These are phyloP conservation scores for Mucor ambiguus DNA, from an alignment of 371 early-diverging fungal genomes.

Conservation along the genomic window DNA sequence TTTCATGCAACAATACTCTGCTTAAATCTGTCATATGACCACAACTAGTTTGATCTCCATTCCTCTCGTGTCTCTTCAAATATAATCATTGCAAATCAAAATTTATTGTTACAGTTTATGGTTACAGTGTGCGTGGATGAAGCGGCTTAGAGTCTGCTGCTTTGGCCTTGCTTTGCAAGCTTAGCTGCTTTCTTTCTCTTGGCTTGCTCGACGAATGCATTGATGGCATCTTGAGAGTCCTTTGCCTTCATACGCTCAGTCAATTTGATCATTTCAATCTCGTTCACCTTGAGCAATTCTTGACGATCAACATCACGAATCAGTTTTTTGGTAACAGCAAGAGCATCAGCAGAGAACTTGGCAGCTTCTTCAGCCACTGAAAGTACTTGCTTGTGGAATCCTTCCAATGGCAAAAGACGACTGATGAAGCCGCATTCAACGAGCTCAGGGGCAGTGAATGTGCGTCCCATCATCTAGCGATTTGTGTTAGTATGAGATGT, in stretches of 20 bases:
- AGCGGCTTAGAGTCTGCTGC: background rate
- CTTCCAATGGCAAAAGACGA: conserved; percentile 55
- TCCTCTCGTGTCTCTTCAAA: too few relatives aligned
- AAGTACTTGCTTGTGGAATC: conserved; percentile 54
- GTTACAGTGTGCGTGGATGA: background rate
- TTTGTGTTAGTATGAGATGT: background rate
- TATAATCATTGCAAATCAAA: too few relatives aligned
- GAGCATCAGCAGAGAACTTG: conserved; percentile 56
- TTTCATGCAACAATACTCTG: too few relatives aligned
- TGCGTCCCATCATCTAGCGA: conserved; percentile 52
- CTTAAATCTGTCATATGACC: too few relatives aligned
- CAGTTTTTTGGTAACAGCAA: conserved; percentile 59
- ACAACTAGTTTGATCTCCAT: too few relatives aligned
- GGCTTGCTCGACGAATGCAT: conserved; percentile 31
- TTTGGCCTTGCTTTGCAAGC: conserved; percentile 6
- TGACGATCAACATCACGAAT: conserved; percentile 53
- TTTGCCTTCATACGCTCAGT: conserved; percentile 34
- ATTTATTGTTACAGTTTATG: background rate
- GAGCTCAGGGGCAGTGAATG: conserved; percentile 59
- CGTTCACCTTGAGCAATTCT: conserved; percentile 47
- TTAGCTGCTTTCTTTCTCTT: conserved; percentile 24
- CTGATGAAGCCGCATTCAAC: conserved; percentile 49
- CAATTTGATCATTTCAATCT: conserved; percentile 47
- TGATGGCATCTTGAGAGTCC: conserved; percentile 37
- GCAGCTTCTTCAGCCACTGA: conserved; percentile 52